phyloP scores from a whole-genome alignment of 805 yeast species.

The Lipomyces kockii region DNA sequence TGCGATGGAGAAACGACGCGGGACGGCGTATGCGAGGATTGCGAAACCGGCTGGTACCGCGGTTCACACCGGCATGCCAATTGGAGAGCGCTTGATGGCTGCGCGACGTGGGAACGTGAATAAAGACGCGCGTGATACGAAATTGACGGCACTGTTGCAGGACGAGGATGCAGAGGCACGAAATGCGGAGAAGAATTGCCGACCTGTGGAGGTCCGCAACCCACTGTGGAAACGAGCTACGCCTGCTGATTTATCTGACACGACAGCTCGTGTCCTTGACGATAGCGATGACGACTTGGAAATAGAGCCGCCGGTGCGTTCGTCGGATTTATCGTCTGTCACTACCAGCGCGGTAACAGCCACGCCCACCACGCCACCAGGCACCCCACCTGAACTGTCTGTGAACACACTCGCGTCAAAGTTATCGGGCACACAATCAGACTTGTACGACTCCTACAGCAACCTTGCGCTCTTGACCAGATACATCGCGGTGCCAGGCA shows the following conservation, averaged over 20 bases:
- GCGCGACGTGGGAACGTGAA: background rate
- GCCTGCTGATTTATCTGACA: background rate
- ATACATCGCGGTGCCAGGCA: constrained; percentile 51
- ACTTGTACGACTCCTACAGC: constrained; percentile 19
- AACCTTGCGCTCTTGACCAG: constrained; percentile 40
- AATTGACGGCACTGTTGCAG: background rate
- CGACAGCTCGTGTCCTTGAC: background rate
- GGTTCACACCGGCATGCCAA: background rate
- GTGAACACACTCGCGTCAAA: background rate
- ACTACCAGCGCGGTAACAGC: background rate
- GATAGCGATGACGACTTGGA: constrained; percentile 18
- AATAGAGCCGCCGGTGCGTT: constrained; percentile 10
- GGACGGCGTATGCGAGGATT: constrained; percentile 14
- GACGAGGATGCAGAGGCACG: background rate
- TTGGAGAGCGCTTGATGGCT: constrained; percentile 1
- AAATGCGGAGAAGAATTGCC: background rate
- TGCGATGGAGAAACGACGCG: constrained; percentile 1
- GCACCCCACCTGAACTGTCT: background rate
- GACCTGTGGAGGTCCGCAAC: background rate
- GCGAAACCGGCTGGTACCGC: background rate
- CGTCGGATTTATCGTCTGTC: background rate
- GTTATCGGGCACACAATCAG: constrained; percentile 19
- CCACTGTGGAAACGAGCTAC: background rate
- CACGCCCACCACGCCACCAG: background rate
- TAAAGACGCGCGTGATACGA: background rate